phyloP scores from a whole-genome alignment of 139 green algal species.

The Nannochloris sp. region DNA sequence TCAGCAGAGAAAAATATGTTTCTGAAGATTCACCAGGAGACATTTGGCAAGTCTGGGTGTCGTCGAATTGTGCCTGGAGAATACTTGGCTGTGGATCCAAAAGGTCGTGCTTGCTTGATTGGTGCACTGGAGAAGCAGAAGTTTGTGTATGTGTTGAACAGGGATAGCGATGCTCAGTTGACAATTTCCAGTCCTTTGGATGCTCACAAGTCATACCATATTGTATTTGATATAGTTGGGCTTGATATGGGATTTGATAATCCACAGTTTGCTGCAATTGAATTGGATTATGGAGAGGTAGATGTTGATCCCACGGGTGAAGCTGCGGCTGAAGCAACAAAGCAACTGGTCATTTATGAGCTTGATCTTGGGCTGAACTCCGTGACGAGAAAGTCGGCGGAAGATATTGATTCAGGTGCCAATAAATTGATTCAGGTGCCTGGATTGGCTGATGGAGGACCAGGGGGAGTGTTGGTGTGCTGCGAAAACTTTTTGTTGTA shows the following conservation, averaged over 20 bases:
- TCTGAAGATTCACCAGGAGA: constrained; percentile 93
- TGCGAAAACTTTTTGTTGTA: constrained; percentile 98
- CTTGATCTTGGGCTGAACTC: constrained; percentile 98
- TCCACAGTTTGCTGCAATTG: constrained; percentile 95
- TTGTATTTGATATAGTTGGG: constrained; percentile 71
- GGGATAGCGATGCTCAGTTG: constrained; percentile 84
- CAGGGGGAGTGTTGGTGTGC: constrained; percentile 89
- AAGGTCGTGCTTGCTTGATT: constrained; percentile 90
- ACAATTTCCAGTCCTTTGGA: constrained; percentile 97
- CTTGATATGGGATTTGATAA: constrained; percentile 98
- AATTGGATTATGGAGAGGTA: constrained; percentile 94
- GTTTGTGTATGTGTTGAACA: constrained; percentile 97
- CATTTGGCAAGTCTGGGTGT: constrained; percentile 89
- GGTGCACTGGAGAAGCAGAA: constrained; percentile 95
- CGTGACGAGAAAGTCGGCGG: constrained; percentile 77
- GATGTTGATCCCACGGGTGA: constrained; percentile 86
- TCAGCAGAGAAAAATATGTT: constrained; percentile 77
- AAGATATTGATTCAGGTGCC: constrained; percentile 91
- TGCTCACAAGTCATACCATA: constrained; percentile 87
- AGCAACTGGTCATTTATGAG: constrained; percentile 95
- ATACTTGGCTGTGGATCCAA: constrained; percentile 85
- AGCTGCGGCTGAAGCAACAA: constrained; percentile 81
- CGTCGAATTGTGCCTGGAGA: constrained; percentile 91
- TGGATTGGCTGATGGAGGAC: constrained; percentile 69
- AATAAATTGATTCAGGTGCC: constrained; percentile 94